Base-by-base conservation (phyloP, 2,329 filamentous ascomycete species). In the Botrytis fabae region DNA sequence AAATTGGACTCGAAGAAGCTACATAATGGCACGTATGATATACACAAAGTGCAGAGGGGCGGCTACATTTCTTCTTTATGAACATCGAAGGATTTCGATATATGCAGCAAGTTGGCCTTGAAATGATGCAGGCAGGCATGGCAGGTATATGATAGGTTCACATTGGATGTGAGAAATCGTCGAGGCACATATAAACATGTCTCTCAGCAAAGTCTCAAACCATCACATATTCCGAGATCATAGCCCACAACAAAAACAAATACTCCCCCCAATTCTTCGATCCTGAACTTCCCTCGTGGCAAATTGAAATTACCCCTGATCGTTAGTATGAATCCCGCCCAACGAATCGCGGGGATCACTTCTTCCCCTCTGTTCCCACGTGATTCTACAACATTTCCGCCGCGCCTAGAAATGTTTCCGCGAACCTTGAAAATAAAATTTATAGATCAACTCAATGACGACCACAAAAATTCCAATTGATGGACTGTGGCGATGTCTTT, bases 401-500 rank as follows among this genome's bases (percentile, higher is more conserved):
- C 32, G 46, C 40, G 42, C 38, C 28, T 66, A 72, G 48, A 72
- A 59, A 59, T 72, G 46, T 65, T 68, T 38, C 35, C 44, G 28
- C 35, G 28, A 46, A 69, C n/a, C 42, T 54, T 20, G 59, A 63
- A 54, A 54, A 18, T 18, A 73, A 40, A 70, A 72, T 32, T 71
- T 70, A 59, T 71, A 69, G 73, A 72, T 57, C 38, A 70, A 68
- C 64, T 74, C 77, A 78, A 82, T 83, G 81, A 79, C 76, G 76
- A 75, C 78, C 59, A 77, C 78, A 69, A 80, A 77, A 77, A 78
- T 83, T 70, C 77, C 81, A 77, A 80, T 82, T 78, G 89, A 92
- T 80, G 88, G 89, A 74, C 84, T 92, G 63, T 91, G 89, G 88
- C 87, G 87, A 79, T 90, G 87, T 78, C 82, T 92, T 25, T 91